Evolutionary conservation across 2,329 filamentous ascomycete species (phyloP).

Genomic region (Phialocephala subalpina): DNA sequence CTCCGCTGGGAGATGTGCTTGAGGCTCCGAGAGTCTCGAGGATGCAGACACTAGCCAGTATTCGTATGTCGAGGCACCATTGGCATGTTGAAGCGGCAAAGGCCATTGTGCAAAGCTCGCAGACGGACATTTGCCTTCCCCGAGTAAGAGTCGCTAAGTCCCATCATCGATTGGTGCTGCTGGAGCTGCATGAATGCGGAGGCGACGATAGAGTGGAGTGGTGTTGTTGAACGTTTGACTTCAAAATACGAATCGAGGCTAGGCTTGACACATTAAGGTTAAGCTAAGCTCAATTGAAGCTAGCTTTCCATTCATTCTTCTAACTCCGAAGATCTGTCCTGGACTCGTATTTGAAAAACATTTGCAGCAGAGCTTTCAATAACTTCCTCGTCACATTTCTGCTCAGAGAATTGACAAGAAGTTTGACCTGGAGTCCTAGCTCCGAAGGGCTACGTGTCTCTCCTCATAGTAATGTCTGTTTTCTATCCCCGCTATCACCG

Average conservation of each 20-base stretch:
- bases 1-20: background rate
- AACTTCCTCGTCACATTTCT: too few relatives aligned
- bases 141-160: background rate
- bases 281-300: background rate
- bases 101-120: background rate
- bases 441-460: too few relatives aligned
- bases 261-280: background rate
- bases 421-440: too few relatives aligned
- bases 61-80: background rate
- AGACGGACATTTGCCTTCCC: background rate
- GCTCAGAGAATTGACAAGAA: too few relatives aligned
- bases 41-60: background rate
- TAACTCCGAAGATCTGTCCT: background rate
- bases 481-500: too few relatives aligned
- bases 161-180: background rate
- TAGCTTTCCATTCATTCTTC: background rate
- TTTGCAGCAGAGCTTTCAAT: too few relatives aligned
- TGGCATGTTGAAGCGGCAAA: background rate
- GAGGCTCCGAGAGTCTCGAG: background rate
- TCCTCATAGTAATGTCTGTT: too few relatives aligned
- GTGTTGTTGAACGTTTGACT: background rate
- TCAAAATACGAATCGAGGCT: background rate
- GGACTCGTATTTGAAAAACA: too few relatives aligned
- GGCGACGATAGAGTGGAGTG: background rate
- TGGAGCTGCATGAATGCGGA: background rate